Percentiles rank a stretch among this genome's conserved stretches.
phyloP scores from a whole-genome alignment of 2,329 filamentous ascomycete genomes.

The Alternaria alternata region DNA sequence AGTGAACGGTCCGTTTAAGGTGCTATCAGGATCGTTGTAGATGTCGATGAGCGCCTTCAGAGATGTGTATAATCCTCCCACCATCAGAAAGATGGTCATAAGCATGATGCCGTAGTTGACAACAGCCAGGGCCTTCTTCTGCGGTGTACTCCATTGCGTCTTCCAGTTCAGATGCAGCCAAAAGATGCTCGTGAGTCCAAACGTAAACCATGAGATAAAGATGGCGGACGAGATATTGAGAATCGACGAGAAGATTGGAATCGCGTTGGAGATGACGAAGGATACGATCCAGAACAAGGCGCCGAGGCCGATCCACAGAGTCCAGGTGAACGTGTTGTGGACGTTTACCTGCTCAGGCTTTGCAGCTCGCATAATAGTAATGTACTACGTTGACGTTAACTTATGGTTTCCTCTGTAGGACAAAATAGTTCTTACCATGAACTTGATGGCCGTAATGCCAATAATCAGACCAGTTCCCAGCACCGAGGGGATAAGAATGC shows the following conservation, averaged over 20 bases:
- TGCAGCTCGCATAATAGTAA: slow-evolving; percentile 63
- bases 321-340: slow-evolving; percentile 64
- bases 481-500: slow-evolving; percentile 73
- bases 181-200: slow-evolving; percentile 56
- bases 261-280: slow-evolving; percentile 55
- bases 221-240: slow-evolving; percentile 65
- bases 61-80: slow-evolving; percentile 37
- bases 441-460: slow-evolving; percentile 71
- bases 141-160: slow-evolving; percentile 28
- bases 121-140: slow-evolving; percentile 56
- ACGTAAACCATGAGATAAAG: slow-evolving; percentile 73
- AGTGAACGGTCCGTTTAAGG: slow-evolving; percentile 39
- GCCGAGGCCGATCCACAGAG: slow-evolving; percentile 69
- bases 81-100: slow-evolving; percentile 38
- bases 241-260: slow-evolving; percentile 67
- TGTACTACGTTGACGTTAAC: slow-evolving; percentile 56
- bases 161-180: slow-evolving; percentile 59
- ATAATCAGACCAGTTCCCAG: slow-evolving; percentile 76
- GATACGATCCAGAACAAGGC: slow-evolving; percentile 62
- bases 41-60: slow-evolving; percentile 40
- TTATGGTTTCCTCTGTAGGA: too few relatives aligned
- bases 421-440: slow-evolving; percentile 51
- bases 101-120: slow-evolving; percentile 56
- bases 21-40: slow-evolving; percentile 35
- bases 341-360: slow-evolving; percentile 36